Percentiles rank a stretch among this genome's conserved stretches.
Conservation (phyloP, 2,329 filamentous ascomycete species). For the Zalaria obscura region DNA sequence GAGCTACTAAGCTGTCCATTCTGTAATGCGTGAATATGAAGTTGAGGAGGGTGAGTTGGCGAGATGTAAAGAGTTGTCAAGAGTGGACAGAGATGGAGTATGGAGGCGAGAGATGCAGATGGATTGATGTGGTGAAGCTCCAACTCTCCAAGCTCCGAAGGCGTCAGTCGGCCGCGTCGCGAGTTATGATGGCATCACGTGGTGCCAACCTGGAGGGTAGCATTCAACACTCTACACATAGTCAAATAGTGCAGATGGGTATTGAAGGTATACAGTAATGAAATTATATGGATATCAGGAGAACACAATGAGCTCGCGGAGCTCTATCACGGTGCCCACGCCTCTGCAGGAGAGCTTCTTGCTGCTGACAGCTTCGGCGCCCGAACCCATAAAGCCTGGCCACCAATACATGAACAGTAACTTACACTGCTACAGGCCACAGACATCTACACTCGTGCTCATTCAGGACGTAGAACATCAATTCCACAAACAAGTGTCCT, state of each 20-base stretch:
- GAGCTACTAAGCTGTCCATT: constrained; percentile 90
- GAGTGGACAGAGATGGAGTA: background rate
- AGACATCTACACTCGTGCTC: too few species aligned
- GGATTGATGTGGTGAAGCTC: background rate
- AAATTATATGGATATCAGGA: background rate
- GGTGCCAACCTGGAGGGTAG: background rate
- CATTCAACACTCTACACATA: background rate
- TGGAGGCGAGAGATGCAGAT: background rate
- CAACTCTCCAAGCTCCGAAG: background rate
- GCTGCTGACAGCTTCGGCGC: background rate
- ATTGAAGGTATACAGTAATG: background rate
- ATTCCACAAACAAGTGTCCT: too few species aligned
- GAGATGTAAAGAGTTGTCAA: constrained; percentile 2
- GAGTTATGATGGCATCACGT: background rate
- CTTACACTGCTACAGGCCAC: too few species aligned
- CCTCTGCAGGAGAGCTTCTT: background rate
- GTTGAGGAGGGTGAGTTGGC: background rate
- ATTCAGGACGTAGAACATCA: too few species aligned
- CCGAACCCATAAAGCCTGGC: too few species aligned
- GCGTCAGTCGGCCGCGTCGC: background rate
- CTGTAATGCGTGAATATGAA: constrained; percentile 7
- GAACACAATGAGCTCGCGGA: background rate
- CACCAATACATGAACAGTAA: too few species aligned
- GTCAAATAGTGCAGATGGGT: background rate
- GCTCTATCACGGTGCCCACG: background rate